Evolutionary conservation across 805 yeast species (phyloP).

Genomic region (Candida corydali): DNA sequence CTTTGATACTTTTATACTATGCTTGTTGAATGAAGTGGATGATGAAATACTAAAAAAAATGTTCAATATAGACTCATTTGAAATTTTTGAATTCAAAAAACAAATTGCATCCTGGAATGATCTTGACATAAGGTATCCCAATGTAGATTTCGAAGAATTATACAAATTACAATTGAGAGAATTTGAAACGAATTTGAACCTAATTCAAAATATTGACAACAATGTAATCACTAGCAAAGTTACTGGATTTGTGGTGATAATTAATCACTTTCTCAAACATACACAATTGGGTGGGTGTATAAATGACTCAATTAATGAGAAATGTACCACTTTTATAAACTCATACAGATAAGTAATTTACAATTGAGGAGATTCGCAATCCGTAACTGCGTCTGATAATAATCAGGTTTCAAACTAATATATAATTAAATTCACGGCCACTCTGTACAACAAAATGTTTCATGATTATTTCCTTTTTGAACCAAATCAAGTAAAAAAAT

Average conservation of each 20-base stretch:
- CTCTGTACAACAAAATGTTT: neutral
- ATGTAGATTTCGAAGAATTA: constrained; percentile 13
- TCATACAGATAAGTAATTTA: too few relatives aligned
- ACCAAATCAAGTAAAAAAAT: neutral
- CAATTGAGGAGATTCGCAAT: too few relatives aligned
- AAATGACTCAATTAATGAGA: too few relatives aligned
- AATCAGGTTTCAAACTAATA: too few relatives aligned
- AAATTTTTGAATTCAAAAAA: constrained; percentile 14
- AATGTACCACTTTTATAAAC: too few relatives aligned
- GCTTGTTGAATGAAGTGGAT: constrained; percentile 14
- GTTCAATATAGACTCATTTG: constrained; percentile 13
- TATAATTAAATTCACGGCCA: too few relatives aligned
- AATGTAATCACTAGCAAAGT: constrained; percentile 10
- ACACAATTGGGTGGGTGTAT: constrained; percentile 16
- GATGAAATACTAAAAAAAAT: constrained; percentile 8
- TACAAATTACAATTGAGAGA: constrained; percentile 8
- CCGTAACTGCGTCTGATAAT: too few relatives aligned
- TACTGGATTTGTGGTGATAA: constrained; percentile 16
- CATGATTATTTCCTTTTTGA: neutral
- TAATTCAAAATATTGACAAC: constrained; percentile 3
- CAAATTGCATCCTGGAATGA: constrained; percentile 23
- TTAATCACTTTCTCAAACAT: constrained; percentile 14
- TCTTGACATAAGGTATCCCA: constrained; percentile 23
- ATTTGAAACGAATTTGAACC: constrained; percentile 12
- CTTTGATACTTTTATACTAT: constrained; percentile 47